These are phyloP conservation scores for Colletotrichum sansevieriae DNA, from an alignment of 2,329 filamentous ascomycete genomes.

Conservation along the genomic window DNA sequence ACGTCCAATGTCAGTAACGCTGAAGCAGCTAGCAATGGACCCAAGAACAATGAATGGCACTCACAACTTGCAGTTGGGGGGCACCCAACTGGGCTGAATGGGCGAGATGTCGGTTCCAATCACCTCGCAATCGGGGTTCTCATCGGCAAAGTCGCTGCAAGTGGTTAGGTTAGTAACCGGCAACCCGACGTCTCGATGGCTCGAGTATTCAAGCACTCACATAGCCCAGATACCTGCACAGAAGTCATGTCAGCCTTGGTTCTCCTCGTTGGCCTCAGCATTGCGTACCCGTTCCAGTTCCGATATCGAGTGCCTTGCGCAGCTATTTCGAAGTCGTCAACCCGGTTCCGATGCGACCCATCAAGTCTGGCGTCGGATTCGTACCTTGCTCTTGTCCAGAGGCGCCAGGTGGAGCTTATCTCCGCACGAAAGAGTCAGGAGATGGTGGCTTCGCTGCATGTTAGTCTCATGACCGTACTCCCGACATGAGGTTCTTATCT, in stretches of 20 bases:
- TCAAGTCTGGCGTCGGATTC: not conserved
- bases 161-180: not conserved
- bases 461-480: not conserved
- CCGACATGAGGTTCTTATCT: constrained; percentile 37
- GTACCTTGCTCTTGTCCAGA: constrained; percentile 47
- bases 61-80: constrained; percentile 64
- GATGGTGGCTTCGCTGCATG: constrained; percentile 44
- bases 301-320: constrained; percentile 58
- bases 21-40: not conserved
- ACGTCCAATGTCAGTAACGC: not conserved
- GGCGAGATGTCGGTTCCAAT: constrained; percentile 70
- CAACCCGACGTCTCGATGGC: no score
- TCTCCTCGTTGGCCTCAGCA: not conserved
- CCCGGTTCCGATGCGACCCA: not conserved
- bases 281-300: constrained; percentile 58
- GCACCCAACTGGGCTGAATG: constrained; percentile 68
- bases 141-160: constrained; percentile 61
- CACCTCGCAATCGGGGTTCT: constrained; percentile 59
- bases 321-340: not conserved
- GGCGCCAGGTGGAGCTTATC: constrained; percentile 47
- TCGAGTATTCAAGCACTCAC: not conserved
- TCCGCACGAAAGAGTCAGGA: constrained; percentile 43
- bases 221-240: constrained; percentile 38
- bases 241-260: not conserved
- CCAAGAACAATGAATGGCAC: not conserved